phyloP scores from a whole-genome alignment of 2,329 filamentous ascomycete genomes.

The Diaporthe longicolla region DNA sequence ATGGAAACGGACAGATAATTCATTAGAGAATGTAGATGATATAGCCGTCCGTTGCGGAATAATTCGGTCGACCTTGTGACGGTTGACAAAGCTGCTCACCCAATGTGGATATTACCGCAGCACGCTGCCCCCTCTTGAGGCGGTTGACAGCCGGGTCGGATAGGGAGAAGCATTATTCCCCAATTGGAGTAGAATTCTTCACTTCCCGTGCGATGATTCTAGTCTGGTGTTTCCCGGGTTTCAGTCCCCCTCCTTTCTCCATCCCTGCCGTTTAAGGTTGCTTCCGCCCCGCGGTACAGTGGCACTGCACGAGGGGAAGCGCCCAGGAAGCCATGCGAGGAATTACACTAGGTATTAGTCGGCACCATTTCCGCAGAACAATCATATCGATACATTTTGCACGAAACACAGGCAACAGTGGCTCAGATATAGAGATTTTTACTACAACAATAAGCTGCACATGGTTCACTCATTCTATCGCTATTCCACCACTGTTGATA shows the following conservation, averaged over 20 bases:
- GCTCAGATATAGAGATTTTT: not conserved
- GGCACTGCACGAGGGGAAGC: not conserved
- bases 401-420: not conserved
- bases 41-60: not conserved
- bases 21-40: not conserved
- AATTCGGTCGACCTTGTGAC: too few species aligned
- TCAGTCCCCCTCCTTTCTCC: not conserved
- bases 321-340: not conserved
- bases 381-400: not conserved
- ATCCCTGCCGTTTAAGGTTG: not conserved
- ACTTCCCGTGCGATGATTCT: not conserved
- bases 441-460: fast-evolving
- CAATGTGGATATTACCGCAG: not conserved
- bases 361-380: not conserved
- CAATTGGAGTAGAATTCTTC: not conserved
- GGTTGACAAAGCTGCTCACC: not conserved
- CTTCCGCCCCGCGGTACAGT: not conserved
- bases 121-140: not conserved
- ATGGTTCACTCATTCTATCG: not conserved
- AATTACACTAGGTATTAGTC: not conserved
- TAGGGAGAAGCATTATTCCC: not conserved
- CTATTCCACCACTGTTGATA: not conserved
- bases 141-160: not conserved
- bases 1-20: too few species aligned
- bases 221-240: not conserved